A percentile compares a stretch with the other conserved stretches of the same genome.
These are phyloP conservation scores for Plenodomus tracheiphilus DNA, from an alignment of 2,329 filamentous ascomycete species.

Conservation along the genomic window DNA sequence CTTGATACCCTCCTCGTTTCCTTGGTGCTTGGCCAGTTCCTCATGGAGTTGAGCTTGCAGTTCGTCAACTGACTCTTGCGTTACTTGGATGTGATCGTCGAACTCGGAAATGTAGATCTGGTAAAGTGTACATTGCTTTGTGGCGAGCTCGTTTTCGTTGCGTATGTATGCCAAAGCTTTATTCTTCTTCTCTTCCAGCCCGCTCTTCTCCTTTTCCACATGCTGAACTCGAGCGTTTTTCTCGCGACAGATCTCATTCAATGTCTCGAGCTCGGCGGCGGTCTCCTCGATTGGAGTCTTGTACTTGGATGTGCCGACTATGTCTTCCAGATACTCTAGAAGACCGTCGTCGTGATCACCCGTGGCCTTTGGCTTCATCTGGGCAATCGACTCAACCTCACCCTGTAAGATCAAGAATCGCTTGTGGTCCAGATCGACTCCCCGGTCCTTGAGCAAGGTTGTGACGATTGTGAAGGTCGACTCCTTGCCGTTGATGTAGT, in stretches of 20 bases:
- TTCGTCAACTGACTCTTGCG: constrained; percentile 86
- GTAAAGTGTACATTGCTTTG: constrained; percentile 89
- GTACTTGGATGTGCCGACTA: constrained; percentile 98
- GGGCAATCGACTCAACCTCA: constrained; percentile 96
- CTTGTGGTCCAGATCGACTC: constrained; percentile 96
- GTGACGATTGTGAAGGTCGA: constrained; percentile 94
- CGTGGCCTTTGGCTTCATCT: constrained; percentile 96
- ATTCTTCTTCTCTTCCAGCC: constrained; percentile 94
- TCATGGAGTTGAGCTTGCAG: constrained; percentile 84
- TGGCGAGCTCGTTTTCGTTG: constrained; percentile 88
- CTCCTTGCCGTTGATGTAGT: constrained; percentile 89
- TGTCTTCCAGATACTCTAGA: constrained; percentile 95
- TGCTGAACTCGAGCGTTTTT: constrained; percentile 96
- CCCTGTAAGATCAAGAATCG: constrained; percentile 96
- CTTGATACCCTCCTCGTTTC: constrained; percentile 88
- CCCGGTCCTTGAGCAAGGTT: constrained; percentile 79
- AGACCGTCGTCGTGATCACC: constrained; percentile 96
- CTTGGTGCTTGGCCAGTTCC: constrained; percentile 89
- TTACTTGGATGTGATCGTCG: constrained; percentile 83
- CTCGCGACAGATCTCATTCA: constrained; percentile 94
- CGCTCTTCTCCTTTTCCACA: constrained; percentile 94
- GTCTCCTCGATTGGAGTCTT: constrained; percentile 96
- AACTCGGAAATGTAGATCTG: constrained; percentile 90
- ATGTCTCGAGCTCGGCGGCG: constrained; percentile 81
- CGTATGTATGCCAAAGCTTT: constrained; percentile 85